A percentile compares a stretch with the other conserved stretches of the same genome.
Evolutionary conservation across 148 eudicot genomes (phyloP).

Genomic region (Chenopodium suecicum): DNA sequence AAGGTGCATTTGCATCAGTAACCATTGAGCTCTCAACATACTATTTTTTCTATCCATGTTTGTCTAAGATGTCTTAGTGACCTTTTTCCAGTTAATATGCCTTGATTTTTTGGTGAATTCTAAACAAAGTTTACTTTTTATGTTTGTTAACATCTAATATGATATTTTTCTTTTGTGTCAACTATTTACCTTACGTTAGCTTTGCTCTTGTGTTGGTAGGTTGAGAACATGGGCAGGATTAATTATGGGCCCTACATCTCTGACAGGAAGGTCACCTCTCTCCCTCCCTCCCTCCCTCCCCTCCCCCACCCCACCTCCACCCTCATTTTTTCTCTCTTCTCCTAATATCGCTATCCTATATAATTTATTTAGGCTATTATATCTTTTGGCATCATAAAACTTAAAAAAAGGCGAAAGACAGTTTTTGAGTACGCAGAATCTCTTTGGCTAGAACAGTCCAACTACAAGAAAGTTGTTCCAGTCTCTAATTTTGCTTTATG

Average conservation of each 20-base stretch:
- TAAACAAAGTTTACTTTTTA: background rate
- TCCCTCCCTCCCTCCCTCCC: background rate
- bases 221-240: conserved; percentile 95
- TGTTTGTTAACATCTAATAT: background rate
- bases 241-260: conserved; percentile 76
- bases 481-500: background rate
- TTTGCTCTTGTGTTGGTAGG: conserved; percentile 42
- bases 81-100: background rate
- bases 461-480: background rate
- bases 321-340: background rate
- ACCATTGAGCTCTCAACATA: background rate
- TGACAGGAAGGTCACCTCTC: conserved; percentile 73
- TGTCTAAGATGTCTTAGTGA: background rate
- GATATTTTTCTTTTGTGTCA: background rate
- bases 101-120: background rate
- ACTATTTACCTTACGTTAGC: background rate
- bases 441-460: background rate
- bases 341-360: background rate
- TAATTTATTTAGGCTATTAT: background rate
- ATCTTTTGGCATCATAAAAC: background rate
- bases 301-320: too few relatives aligned
- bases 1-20: too few relatives aligned
- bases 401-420: background rate
- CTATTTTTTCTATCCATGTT: background rate
- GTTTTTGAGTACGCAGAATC: background rate